phyloP scores from a whole-genome alignment of 441 rosid genomes.

The Mallotus repandus region DNA sequence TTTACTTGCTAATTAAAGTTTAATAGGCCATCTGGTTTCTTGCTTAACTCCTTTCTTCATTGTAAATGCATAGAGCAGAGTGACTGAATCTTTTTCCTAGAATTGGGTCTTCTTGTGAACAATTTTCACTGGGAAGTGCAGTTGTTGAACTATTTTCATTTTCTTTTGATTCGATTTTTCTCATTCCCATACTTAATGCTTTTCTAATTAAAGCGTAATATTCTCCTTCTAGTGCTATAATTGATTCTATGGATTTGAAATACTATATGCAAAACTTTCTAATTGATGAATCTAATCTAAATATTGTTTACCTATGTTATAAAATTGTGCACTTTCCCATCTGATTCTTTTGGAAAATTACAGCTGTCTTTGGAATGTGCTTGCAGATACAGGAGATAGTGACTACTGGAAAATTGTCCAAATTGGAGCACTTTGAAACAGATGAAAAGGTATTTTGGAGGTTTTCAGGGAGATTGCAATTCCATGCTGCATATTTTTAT shows the following conservation, averaged over 20 bases:
- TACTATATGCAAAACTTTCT: background rate
- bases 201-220: background rate
- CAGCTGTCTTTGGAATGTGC: slow-evolving; percentile 21
- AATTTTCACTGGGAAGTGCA: background rate
- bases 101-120: background rate
- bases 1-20: background rate
- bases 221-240: background rate
- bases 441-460: slow-evolving; percentile 75
- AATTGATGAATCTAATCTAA: background rate
- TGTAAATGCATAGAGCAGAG: background rate
- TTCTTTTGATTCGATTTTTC: background rate
- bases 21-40: background rate
- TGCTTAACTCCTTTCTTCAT: background rate
- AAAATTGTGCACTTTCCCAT: background rate
- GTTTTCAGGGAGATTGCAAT: slow-evolving; percentile 4
- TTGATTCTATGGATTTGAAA: background rate
- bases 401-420: slow-evolving; percentile 78
- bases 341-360: slow-evolving; percentile 6
- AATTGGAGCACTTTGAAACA: slow-evolving; percentile 90
- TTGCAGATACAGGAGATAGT: slow-evolving; percentile 93
- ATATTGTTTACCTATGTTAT: background rate
- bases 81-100: background rate
- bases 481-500: background rate
- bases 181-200: background rate
- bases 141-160: background rate